Base-by-base conservation (phyloP, 2,329 filamentous ascomycete genomes). In the Elsinoe necatrix region DNA sequence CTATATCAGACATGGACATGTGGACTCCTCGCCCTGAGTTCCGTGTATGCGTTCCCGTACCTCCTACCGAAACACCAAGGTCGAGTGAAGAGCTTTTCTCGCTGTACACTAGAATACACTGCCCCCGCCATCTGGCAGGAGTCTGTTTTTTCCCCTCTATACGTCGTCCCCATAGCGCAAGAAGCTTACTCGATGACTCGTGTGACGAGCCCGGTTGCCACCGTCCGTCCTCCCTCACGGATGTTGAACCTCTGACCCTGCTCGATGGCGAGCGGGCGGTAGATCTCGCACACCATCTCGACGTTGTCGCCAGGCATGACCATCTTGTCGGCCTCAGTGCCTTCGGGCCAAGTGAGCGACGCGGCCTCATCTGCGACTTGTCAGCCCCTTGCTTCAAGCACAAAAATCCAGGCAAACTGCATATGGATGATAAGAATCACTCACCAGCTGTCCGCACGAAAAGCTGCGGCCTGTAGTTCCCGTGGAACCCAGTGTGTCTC, bases 221-320 rank as follows among this genome's bases (percentile, higher is more conserved):
- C 71, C 35, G 68, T 73, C 57, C 89, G 84, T 67, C 92, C 91
- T 78, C 93, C 93, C 80, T 98, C 93, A 75, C 93, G 89, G 71
- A 98, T 84, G 80, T 97, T 98, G 83, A 98, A 93, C 67, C 93
- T 88, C 79, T 96, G 89, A 66, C 93, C 92, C 61, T 82, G 77
- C 78, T 98, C 93, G 62, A 96, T 76, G 59, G 92, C 92, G 68
- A 95, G 82, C 61, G 92, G 89, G 74, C 87, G 79, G 75, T 89
- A 83, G 69, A 95, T 84, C 67, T 86, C 83, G 72, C 90, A 87
- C 63, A 93, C 77, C 91, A 98, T 96, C 80, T 98, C 93, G 64
- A 95, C 84, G 75, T 98, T 98, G 82, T 98, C 93, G 73, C 93
- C 93, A 54, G 93, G 93, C 90, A 95, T 95, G 74, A 96, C 85